A percentile compares a stretch with the other conserved stretches of the same genome.
Conservation (phyloP, 1,139 yeast species). For the Saccharomyces pastorianus region DNA sequence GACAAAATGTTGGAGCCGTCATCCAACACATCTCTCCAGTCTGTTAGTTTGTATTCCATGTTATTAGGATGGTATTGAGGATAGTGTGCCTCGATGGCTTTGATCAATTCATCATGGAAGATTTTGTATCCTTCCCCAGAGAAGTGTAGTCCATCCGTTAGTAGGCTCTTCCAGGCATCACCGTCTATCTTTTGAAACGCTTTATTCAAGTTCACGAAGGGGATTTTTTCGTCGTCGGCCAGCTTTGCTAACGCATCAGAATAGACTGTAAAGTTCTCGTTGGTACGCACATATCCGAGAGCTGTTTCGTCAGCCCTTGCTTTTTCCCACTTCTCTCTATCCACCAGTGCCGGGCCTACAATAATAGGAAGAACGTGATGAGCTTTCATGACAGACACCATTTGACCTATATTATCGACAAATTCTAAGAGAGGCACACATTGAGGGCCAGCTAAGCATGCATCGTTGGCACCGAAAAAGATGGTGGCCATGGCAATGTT, state of each 20-base stretch:
- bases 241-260: constrained; percentile 42
- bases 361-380: constrained; percentile 44
- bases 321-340: constrained; percentile 35
- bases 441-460: constrained; percentile 44
- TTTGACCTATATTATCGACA: constrained; percentile 37
- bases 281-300: constrained; percentile 35
- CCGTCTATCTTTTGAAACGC: constrained; percentile 32
- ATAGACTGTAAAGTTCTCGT: constrained; percentile 40
- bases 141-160: constrained; percentile 64
- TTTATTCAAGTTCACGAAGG: constrained; percentile 48
- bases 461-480: constrained; percentile 76
- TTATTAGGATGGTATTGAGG: constrained; percentile 42
- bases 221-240: constrained; percentile 40
- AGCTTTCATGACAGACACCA: constrained; percentile 36
- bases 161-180: constrained; percentile 27
- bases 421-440: constrained; percentile 46
- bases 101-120: constrained; percentile 38
- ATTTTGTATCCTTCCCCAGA: constrained; percentile 52
- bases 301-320: constrained; percentile 28
- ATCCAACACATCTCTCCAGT: constrained; percentile 33
- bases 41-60: constrained; percentile 33
- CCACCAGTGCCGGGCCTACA: constrained; percentile 59
- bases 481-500: constrained; percentile 43
- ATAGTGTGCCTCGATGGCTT: constrained; percentile 36
- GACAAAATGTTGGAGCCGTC: neutral